Conservation (phyloP, 2,329 filamentous ascomycete genomes). For the Trichoderma polysporum region DNA sequence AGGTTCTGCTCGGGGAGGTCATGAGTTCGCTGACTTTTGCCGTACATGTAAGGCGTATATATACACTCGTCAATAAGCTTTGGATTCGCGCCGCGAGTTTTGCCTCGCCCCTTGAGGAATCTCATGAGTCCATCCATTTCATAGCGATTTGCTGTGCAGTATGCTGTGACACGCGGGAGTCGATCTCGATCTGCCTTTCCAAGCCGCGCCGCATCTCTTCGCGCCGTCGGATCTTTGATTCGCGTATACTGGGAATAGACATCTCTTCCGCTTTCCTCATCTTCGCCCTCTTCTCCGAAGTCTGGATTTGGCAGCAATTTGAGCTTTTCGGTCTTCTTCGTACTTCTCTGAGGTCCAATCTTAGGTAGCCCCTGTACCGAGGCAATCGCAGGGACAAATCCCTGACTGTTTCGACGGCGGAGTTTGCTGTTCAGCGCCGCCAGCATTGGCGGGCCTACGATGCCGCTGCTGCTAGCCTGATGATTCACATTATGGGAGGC, state of each 20-base stretch:
- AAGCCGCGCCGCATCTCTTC: conserved; percentile 85
- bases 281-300: conserved; percentile 69
- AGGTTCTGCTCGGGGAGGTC: conserved; percentile 43
- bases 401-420: conserved; percentile 80
- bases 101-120: conserved; percentile 82
- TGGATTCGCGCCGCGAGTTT: conserved; percentile 75
- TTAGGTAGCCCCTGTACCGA: conserved; percentile 54
- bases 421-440: conserved; percentile 84
- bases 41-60: conserved; percentile 89
- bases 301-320: conserved; percentile 95
- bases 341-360: conserved; percentile 91
- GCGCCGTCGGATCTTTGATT: conserved; percentile 93
- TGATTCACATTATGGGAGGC: conserved; percentile 32
- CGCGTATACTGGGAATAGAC: conserved; percentile 97
- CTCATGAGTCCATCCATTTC: conserved; percentile 85
- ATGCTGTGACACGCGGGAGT: conserved; percentile 89
- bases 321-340: conserved; percentile 93
- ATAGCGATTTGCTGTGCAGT: conserved; percentile 92
- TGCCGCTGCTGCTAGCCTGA: conserved; percentile 33
- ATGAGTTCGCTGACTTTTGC: conserved; percentile 36
- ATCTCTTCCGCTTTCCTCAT: conserved; percentile 90
- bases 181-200: conserved; percentile 90
- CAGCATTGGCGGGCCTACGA: conserved; percentile 58
- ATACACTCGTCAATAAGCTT: conserved; percentile 98
- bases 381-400: conserved; percentile 43